A percentile compares a stretch with the other conserved stretches of the same genome.
phyloP scores from a whole-genome alignment of 2,329 filamentous ascomycete genomes.

The Trichoderma koningiopsis region DNA sequence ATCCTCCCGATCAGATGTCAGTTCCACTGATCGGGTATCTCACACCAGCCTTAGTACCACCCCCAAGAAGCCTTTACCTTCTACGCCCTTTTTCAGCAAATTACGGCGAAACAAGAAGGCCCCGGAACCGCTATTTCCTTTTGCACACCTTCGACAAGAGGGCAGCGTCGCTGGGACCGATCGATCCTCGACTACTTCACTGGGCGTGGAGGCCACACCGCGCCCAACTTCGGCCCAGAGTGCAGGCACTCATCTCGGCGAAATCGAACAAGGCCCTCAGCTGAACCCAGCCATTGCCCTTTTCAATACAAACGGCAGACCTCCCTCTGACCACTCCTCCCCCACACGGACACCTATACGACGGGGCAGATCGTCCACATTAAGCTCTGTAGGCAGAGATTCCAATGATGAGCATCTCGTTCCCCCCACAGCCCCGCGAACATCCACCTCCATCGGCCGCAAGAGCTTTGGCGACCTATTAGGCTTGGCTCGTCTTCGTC shows the following conservation, averaged over 20 bases:
- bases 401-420: slow-evolving; percentile 71
- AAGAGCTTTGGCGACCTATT: slow-evolving; percentile 93
- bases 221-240: slow-evolving; percentile 43
- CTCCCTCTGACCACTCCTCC: slow-evolving; percentile 67
- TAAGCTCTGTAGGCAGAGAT: slow-evolving; percentile 76
- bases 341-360: slow-evolving; percentile 62
- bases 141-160: slow-evolving; percentile 79
- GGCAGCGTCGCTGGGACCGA: slow-evolving; percentile 47
- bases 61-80: slow-evolving; percentile 61
- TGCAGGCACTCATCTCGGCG: slow-evolving; percentile 30
- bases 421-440: slow-evolving; percentile 65
- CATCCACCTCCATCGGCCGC: slow-evolving; percentile 84
- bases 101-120: slow-evolving; percentile 77
- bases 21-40: slow-evolving; percentile 67
- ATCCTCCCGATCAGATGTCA: slow-evolving; percentile 87
- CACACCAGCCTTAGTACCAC: slow-evolving; percentile 63
- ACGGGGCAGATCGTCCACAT: slow-evolving; percentile 82
- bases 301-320: slow-evolving; percentile 41
- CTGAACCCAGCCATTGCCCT: slow-evolving; percentile 35
- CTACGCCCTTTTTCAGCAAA: slow-evolving; percentile 72
- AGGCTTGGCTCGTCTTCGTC: slow-evolving; percentile 73
- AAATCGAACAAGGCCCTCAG: slow-evolving; percentile 30
- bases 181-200: slow-evolving; percentile 48
- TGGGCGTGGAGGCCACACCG: slow-evolving; percentile 39
- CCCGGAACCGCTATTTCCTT: slow-evolving; percentile 76